A percentile compares a stretch with the other conserved stretches of the same genome.
Conservation (phyloP, 805 yeast genomes). For the Saccharomyces eubayanus region DNA sequence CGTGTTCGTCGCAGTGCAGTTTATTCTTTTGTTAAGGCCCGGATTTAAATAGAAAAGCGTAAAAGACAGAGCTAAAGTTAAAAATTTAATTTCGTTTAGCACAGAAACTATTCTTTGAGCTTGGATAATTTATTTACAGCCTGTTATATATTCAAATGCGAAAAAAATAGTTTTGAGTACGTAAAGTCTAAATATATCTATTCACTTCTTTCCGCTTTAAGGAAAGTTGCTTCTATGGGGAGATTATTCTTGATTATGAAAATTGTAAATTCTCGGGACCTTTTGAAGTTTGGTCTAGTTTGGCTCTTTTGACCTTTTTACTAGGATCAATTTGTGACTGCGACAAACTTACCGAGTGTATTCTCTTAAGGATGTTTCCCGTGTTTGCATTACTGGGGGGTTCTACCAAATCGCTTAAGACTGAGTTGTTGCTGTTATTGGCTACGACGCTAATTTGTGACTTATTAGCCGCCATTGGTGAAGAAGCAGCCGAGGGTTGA, state of each 20-base stretch:
- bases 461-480: constrained; percentile 1
- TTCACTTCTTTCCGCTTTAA: neutral
- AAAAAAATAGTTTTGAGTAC: neutral
- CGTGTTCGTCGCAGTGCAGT: no score
- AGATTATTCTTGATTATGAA: constrained; percentile 1
- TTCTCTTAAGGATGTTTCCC: constrained; percentile 15
- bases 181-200: neutral
- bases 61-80: neutral
- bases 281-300: constrained; percentile 21
- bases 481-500: constrained; percentile 1
- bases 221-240: neutral
- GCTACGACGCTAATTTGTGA: neutral
- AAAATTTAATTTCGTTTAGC: neutral
- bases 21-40: neutral
- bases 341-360: constrained; percentile 22
- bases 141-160: neutral
- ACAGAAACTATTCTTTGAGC: neutral
- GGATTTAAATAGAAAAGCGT: neutral
- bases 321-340: constrained; percentile 22
- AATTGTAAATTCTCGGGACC: constrained; percentile 16
- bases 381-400: neutral
- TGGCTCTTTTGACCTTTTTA: constrained; percentile 27
- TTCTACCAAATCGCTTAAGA: neutral
- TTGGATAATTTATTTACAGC: no score
- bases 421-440: neutral